phyloP scores from a whole-genome alignment of 495 filamentous ascomycete genomes.

The Xylaria longipes region DNA sequence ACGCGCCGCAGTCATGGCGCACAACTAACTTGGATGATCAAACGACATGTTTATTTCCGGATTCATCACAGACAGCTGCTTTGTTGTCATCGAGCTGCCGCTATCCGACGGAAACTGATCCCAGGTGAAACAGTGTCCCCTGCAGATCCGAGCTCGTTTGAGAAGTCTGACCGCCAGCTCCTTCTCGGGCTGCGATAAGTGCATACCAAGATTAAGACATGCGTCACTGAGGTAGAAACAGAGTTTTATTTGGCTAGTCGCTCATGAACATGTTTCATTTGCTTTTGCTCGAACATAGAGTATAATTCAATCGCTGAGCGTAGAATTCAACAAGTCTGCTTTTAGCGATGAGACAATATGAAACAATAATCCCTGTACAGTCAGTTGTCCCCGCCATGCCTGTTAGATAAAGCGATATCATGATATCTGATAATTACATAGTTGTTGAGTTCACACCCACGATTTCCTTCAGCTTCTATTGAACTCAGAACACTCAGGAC shows the following conservation, averaged over 20 bases:
- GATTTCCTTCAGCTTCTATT: background rate
- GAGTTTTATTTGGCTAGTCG: background rate
- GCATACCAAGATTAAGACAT: conserved; percentile 7
- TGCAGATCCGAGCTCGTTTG: conserved; percentile 24
- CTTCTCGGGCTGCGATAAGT: conserved; percentile 10
- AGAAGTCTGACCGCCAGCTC: conserved; percentile 14
- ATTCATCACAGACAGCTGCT: background rate
- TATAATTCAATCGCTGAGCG: background rate
- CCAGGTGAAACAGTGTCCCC: conserved; percentile 24
- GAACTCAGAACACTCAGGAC: too few relatives aligned
- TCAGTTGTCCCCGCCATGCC: background rate
- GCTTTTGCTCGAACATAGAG: background rate
- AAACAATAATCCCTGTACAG: background rate
- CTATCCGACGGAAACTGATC: conserved; percentile 13
- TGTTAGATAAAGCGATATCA: background rate
- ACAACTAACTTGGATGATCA: conserved; percentile 6
- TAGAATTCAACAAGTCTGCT: background rate
- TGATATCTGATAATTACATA: background rate
- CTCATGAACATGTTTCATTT: conserved; percentile 5
- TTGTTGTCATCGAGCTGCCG: background rate
- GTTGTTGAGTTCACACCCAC: background rate
- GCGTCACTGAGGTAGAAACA: background rate
- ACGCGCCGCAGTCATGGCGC: background rate
- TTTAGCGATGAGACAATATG: background rate
- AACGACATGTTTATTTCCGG: conserved; percentile 17